phyloP scores from a whole-genome alignment of 179 eudicot species.

The Actinidia arguta region DNA sequence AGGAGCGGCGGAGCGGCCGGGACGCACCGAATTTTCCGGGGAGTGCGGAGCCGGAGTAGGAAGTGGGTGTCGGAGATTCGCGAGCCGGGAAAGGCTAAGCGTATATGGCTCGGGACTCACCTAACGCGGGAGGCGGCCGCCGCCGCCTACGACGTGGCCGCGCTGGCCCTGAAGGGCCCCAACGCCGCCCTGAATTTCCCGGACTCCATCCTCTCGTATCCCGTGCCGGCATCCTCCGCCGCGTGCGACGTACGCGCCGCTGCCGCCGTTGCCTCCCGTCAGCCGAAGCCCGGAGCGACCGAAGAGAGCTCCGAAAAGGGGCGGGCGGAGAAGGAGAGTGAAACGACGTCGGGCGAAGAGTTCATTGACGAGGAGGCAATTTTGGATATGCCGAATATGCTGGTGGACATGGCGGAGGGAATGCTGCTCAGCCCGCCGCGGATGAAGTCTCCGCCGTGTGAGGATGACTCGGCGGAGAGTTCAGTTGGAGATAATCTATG shows the following conservation, averaged over 20 bases:
- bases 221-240: slow-evolving; percentile 25
- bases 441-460: slow-evolving; percentile 15
- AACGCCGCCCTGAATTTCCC: slow-evolving; percentile 64
- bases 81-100: slow-evolving; percentile 66
- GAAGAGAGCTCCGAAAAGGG: no score
- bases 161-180: slow-evolving; percentile 48
- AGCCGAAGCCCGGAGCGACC: background rate
- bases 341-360: slow-evolving; percentile 2
- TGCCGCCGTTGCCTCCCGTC: slow-evolving; percentile 5
- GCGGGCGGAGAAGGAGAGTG: background rate
- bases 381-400: slow-evolving; percentile 41
- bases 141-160: slow-evolving; percentile 21
- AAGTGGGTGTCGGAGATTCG: slow-evolving; percentile 95
- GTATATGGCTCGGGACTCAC: slow-evolving; percentile 86
- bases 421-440: slow-evolving; percentile 48
- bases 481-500: slow-evolving; percentile 28
- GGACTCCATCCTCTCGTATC: slow-evolving; percentile 27
- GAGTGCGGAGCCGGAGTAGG: slow-evolving; percentile 69
- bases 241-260: slow-evolving; percentile 10
- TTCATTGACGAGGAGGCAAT: slow-evolving; percentile 39
- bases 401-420: slow-evolving; percentile 49
- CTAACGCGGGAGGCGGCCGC: slow-evolving; percentile 73
- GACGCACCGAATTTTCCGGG: slow-evolving; percentile 56
- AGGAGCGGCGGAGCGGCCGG: background rate
- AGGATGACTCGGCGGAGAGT: slow-evolving; percentile 16